Percentiles rank a stretch among this genome's conserved stretches.
Evolutionary conservation across 768 basidiomycete species (phyloP).

Genomic region (Boletus tomentosulus): DNA sequence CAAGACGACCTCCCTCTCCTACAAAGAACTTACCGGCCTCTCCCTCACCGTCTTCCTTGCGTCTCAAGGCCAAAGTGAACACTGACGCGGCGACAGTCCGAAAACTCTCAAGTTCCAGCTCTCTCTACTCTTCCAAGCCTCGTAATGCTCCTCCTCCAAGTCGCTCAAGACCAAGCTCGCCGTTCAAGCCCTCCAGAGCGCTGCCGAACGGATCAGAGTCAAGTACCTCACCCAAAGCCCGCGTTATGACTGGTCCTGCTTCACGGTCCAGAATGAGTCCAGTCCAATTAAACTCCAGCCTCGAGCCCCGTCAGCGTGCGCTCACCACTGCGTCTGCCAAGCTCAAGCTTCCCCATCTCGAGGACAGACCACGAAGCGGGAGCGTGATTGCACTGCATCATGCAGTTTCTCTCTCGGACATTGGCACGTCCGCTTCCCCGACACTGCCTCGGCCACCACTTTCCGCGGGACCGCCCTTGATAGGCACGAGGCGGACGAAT

Average conservation of each 20-base stretch:
- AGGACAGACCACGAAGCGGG: conserved; percentile 31
- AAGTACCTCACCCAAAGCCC: conserved; percentile 24
- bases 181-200: conserved; percentile 35
- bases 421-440: conserved; percentile 4
- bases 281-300: conserved; percentile 5
- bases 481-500: conserved; percentile 12
- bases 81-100: conserved; percentile 41
- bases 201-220: conserved; percentile 30
- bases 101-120: conserved; percentile 22
- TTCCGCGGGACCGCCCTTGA: conserved; percentile 10
- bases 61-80: conserved; percentile 63
- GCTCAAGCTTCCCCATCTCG: conserved; percentile 27
- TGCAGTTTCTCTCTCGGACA: conserved; percentile 22
- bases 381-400: conserved; percentile 26
- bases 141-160: conserved; percentile 35
- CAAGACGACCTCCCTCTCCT: conserved; percentile 47
- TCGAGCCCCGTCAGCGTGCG: conserved; percentile 31
- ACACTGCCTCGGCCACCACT: conserved; percentile 14
- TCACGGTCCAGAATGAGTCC: conserved; percentile 16
- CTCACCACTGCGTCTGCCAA: conserved; percentile 22
- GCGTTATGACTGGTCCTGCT: conserved; percentile 29
- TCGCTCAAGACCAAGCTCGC: conserved; percentile 40
- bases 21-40: conserved; percentile 33
- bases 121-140: conserved; percentile 12
- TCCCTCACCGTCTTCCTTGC: conserved; percentile 27